phyloP scores from a whole-genome alignment of 2,329 filamentous ascomycete species.

The Byssochlamys sp. region DNA sequence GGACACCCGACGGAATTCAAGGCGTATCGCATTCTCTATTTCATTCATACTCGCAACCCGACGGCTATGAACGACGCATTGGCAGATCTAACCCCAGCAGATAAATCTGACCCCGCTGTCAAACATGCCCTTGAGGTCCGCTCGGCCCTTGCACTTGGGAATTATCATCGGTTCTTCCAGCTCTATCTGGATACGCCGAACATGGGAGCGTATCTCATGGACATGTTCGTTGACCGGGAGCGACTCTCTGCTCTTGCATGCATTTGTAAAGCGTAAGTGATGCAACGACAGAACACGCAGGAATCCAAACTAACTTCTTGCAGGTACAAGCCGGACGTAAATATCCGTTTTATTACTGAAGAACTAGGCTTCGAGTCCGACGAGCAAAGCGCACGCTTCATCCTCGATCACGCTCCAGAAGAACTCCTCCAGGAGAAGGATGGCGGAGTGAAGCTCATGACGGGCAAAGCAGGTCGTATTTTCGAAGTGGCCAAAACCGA shows the following conservation, averaged over 20 bases:
- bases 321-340: constrained; percentile 87
- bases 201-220: constrained; percentile 97
- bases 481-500: constrained; percentile 65
- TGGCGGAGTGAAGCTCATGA: constrained; percentile 62
- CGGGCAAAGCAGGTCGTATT: constrained; percentile 59
- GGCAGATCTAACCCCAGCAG: constrained; percentile 96
- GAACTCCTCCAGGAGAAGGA: constrained; percentile 67
- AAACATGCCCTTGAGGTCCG: constrained; percentile 87
- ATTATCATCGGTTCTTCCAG: constrained; percentile 96
- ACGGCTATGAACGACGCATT: constrained; percentile 95
- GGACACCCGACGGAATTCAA: constrained; percentile 92
- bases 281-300: not conserved
- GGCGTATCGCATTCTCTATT: constrained; percentile 98
- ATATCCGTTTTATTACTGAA: constrained; percentile 83
- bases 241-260: constrained; percentile 79
- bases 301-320: constrained; percentile 38
- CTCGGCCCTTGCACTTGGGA: constrained; percentile 81
- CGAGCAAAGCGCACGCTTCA: constrained; percentile 79
- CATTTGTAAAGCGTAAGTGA: constrained; percentile 88
- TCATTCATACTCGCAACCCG: constrained; percentile 97
- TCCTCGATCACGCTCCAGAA: constrained; percentile 69
- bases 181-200: constrained; percentile 88
- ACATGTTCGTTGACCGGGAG: constrained; percentile 95
- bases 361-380: constrained; percentile 93
- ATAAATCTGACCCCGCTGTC: constrained; percentile 75